These are phyloP conservation scores for Calycina marina DNA, from an alignment of 2,329 filamentous ascomycete genomes.

Conservation along the genomic window DNA sequence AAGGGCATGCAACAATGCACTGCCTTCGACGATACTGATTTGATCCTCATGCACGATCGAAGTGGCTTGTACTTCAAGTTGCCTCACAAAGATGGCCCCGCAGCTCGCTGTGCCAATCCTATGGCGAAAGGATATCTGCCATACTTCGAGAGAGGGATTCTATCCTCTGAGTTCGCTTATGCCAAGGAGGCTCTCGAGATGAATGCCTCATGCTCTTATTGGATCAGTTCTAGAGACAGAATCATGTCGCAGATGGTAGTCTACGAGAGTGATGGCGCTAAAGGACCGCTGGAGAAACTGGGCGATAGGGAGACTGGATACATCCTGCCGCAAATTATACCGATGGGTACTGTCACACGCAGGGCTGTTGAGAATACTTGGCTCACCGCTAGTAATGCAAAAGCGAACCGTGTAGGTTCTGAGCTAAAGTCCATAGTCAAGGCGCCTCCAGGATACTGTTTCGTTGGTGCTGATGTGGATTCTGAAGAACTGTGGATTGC, in stretches of 20 bases:
- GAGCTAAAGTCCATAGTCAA: constrained; percentile 95
- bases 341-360: constrained; percentile 94
- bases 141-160: constrained; percentile 79
- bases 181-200: constrained; percentile 94
- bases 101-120: constrained; percentile 70
- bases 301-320: constrained; percentile 41
- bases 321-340: constrained; percentile 89
- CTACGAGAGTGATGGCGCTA: constrained; percentile 50
- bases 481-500: constrained; percentile 98
- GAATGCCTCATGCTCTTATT: constrained; percentile 98
- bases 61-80: constrained; percentile 72
- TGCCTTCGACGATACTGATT: constrained; percentile 60
- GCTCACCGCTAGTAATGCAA: constrained; percentile 95
- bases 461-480: constrained; percentile 95
- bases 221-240: constrained; percentile 88
- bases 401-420: constrained; percentile 87
- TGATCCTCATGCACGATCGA: constrained; percentile 48
- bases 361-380: constrained; percentile 95
- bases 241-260: constrained; percentile 95
- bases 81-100: constrained; percentile 88
- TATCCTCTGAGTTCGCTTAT: constrained; percentile 78
- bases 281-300: constrained; percentile 8
- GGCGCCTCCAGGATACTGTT: constrained; percentile 78
- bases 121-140: constrained; percentile 81
- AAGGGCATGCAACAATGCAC: constrained; percentile 63